Percentiles rank a stretch among this genome's conserved stretches.
Conservation (phyloP, 805 yeast species). For the Yamadazyma takamatsuzukensis region DNA sequence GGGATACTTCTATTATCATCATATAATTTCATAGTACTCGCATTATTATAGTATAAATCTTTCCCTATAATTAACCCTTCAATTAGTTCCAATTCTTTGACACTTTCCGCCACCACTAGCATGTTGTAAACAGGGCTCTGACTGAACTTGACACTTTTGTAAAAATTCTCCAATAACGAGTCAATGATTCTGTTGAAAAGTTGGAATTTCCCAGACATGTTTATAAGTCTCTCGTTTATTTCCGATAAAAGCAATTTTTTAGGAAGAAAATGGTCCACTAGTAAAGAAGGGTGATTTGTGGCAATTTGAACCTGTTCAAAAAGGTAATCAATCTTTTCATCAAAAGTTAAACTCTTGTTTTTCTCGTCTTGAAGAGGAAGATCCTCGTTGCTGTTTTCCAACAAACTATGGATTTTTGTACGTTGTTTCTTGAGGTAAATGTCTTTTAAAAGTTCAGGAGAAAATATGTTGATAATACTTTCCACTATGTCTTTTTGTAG, state of each 20-base stretch:
- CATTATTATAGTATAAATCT: constrained; percentile 57
- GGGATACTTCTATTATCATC: constrained; percentile 27
- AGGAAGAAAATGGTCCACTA: constrained; percentile 78
- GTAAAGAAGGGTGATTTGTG: constrained; percentile 62
- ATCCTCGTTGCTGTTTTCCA: constrained; percentile 19
- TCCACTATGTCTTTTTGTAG: constrained; percentile 35
- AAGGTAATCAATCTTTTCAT: constrained; percentile 39
- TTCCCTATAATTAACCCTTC: constrained; percentile 81
- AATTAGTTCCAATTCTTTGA: constrained; percentile 70
- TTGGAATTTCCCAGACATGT: constrained; percentile 58
- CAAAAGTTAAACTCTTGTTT: constrained; percentile 3
- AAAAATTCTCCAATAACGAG: constrained; percentile 16
- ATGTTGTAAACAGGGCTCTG: constrained; percentile 15
- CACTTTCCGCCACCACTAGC: constrained; percentile 53
- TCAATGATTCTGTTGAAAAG: constrained; percentile 50
- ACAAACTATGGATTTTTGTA: constrained; percentile 35
- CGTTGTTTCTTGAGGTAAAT: constrained; percentile 19
- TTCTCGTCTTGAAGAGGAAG: constrained; percentile 3
- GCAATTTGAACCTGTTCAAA: constrained; percentile 47
- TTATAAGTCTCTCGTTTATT: constrained; percentile 50
- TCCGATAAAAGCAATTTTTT: constrained; percentile 64
- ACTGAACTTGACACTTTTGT: constrained; percentile 15
- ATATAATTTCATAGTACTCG: constrained; percentile 60
- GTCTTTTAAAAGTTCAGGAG: constrained; percentile 21
- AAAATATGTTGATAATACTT: constrained; percentile 27